Base-by-base conservation (phyloP, 208 protist genomes). In the Crithidia thermophila region DNA sequence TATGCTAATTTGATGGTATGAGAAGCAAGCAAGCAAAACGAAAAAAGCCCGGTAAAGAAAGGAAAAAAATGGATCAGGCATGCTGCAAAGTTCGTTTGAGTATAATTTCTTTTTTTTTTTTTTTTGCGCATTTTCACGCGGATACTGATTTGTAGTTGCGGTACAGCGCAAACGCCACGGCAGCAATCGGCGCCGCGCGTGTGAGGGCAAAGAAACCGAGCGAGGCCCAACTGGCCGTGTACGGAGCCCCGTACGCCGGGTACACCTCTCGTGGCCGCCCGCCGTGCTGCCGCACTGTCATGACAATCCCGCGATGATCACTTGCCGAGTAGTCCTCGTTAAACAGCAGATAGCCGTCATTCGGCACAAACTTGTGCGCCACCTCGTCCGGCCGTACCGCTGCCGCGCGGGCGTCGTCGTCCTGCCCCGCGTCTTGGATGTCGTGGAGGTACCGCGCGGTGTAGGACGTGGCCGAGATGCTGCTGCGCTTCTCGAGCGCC, bases 221-320 rank as follows among this genome's bases (percentile, higher is more conserved):
- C 9, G 68, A 71, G 27, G 30, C 20, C 59, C 50, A 63, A 36
- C 16, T 72, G 5, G 21, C 10, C 20, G 85, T 90, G 72, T 88
- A 90, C 21, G 66, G 33, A 0, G 82, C 81, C 18, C 81, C 84
- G 47, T 86, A 67, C 28, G 47, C 34, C 1, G 80, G 81, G 71
- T 87, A 87, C 16, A 77, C 69, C 13, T 78, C 71, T 37, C 78
- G 42, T 31, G 75, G 56, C 30, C 50, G 42, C n/a, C 51, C 74
- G 23, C 23, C 61, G 45, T 83, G 61, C 61, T 91, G 88, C 36
- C 40, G 43, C 21, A 90, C 77, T 8, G 77, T 81, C 57, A 93
- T 76, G 27, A 85, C 60, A 16, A 94, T 67, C 20, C 86, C 89
- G 49, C 81, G 82, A 65, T 94, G 89, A 60, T 93, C 86, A 28